Evolutionary conservation across 257 asterid genomes (phyloP).

Genomic region (Penstemon davidsonii): DNA sequence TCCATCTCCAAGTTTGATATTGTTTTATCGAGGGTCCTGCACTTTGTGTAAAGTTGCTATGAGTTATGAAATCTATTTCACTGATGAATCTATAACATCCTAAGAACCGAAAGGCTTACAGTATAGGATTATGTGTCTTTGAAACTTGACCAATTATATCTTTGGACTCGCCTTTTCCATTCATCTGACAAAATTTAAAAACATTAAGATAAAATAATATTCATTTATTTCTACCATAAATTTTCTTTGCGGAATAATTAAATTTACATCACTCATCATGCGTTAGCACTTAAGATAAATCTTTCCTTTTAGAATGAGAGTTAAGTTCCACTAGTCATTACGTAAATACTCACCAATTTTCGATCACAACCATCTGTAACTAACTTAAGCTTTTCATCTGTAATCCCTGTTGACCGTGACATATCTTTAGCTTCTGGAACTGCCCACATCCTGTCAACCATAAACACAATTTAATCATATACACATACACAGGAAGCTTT

Average conservation of each 20-base stretch:
- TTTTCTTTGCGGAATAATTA: neutral
- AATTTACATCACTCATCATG: neutral
- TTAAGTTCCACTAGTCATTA: neutral
- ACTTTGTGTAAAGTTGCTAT: slow-evolving; percentile 23
- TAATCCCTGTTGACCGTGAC: slow-evolving; percentile 38
- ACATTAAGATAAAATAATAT: neutral
- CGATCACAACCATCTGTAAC: slow-evolving; percentile 60
- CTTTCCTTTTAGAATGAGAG: slow-evolving; percentile 9
- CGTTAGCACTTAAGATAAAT: slow-evolving; percentile 12
- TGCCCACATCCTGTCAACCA: slow-evolving; percentile 74
- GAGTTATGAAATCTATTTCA: slow-evolving; percentile 13
- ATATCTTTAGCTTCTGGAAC: slow-evolving; percentile 74
- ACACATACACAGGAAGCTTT: slow-evolving; percentile 4
- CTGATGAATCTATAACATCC: slow-evolving; percentile 6
- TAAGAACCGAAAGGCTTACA: slow-evolving; percentile 49
- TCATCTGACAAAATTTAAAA: slow-evolving; percentile 42
- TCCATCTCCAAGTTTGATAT: slow-evolving; percentile 90
- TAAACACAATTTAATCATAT: slow-evolving; percentile 21
- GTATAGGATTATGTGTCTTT: slow-evolving; percentile 55
- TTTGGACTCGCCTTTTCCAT: slow-evolving; percentile 41
- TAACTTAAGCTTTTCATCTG: slow-evolving; percentile 54
- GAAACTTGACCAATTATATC: slow-evolving; percentile 50
- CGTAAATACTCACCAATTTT: slow-evolving; percentile 52
- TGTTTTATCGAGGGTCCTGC: slow-evolving; percentile 79
- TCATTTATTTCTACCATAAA: neutral